Percentiles rank a stretch among this genome's conserved stretches.
These are phyloP conservation scores for Hura crepitans DNA, from an alignment of 441 rosid genomes.

Conservation along the genomic window DNA sequence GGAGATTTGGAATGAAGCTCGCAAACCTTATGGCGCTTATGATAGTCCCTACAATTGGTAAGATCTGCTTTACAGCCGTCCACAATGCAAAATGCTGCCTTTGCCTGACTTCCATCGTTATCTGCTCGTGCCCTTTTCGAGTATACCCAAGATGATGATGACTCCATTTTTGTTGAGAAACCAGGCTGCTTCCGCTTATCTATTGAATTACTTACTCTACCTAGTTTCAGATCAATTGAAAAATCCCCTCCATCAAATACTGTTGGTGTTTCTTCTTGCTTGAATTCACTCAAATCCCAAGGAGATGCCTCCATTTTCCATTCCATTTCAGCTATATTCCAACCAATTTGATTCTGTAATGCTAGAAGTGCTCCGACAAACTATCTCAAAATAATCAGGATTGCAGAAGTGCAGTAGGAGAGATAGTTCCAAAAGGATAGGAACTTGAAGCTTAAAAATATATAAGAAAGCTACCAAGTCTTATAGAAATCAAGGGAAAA, in stretches of 20 bases:
- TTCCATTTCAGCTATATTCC: constrained; percentile 35
- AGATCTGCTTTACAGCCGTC: constrained; percentile 74
- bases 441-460: constrained; percentile 25
- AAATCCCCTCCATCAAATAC: constrained; percentile 46
- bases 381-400: too few species aligned
- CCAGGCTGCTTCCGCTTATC: constrained; percentile 43
- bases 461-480: constrained; percentile 22
- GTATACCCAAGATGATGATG: constrained; percentile 39
- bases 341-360: too few species aligned
- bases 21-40: constrained; percentile 85
- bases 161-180: constrained; percentile 36
- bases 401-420: too few species aligned
- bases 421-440: constrained; percentile 35
- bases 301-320: constrained; percentile 47
- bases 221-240: constrained; percentile 77
- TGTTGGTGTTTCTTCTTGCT: too few species aligned
- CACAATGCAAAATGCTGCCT: constrained; percentile 55
- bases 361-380: too few species aligned
- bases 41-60: constrained; percentile 68
- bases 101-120: constrained; percentile 40
- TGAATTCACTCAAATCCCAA: constrained; percentile 52
- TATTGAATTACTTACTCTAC: constrained; percentile 42
- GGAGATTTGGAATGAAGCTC: constrained; percentile 81
- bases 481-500: background rate
- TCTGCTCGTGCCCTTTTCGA: constrained; percentile 58